Base-by-base conservation (phyloP, 2,329 filamentous ascomycete species). In the Alternaria postmessia region DNA sequence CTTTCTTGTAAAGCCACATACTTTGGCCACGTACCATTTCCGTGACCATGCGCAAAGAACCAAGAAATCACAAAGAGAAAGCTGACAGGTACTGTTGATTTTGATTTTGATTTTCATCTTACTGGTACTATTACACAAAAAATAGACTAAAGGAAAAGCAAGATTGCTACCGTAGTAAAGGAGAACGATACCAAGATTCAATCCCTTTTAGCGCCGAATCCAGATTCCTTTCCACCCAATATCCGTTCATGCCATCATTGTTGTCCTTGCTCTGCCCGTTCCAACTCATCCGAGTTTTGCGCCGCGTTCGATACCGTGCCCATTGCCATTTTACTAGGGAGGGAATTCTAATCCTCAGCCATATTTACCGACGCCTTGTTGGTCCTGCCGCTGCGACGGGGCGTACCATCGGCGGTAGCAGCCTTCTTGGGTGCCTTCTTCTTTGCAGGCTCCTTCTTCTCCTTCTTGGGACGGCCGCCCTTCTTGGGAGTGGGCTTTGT, bases 361-460 rank as follows among this genome's bases (percentile, higher is more conserved):
- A 49, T 49, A 26, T 34, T 36, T 36, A 36, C 46, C 12, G 46
- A 26, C 14, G 34, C n/a, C 22, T 51, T 51, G 12, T 38, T 51
- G n/a, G 46, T 81, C 58, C 82, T 75, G 26, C 75, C 78, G 48
- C 81, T 83, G 54, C 82, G 80, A 57, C 82, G 73, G 28, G 82
- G 82, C 74, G 82, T 76, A 43, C 82, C 82, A 55, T 79, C 76
- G 51, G 79, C 82, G 30, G 82, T 84, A 11, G 82, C 82, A 34
- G 82, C 81, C 67, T 80, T 80, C 79, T 84, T 84, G 30, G 82
- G 78, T 67, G 79, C 71, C 64, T 77, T 79, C 75, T 83, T 83
- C 67, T 72, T 71, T 16, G 65, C 72, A 30, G 77, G 70, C 48
- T 81, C 76, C 57, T 80, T 81, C 73, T 81, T 77, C 44, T 78